These are phyloP conservation scores for Eucalyptus regnans DNA, from an alignment of 345 rosid species.

Conservation along the genomic window DNA sequence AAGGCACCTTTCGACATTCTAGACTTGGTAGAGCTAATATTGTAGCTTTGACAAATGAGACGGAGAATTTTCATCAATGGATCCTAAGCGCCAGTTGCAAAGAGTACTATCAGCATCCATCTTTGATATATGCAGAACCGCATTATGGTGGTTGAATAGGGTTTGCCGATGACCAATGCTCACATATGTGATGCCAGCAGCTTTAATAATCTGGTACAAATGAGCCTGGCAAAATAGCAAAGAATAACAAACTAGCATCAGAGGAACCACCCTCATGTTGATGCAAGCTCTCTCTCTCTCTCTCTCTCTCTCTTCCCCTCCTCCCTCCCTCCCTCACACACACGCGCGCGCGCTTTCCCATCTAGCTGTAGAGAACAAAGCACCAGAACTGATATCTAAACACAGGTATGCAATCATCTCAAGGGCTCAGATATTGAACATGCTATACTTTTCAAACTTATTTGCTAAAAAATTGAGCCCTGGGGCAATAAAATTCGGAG, in stretches of 20 bases:
- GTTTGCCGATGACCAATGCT: conserved; percentile 85
- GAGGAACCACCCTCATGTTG: background rate
- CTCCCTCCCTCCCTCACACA: background rate
- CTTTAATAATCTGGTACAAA: conserved; percentile 59
- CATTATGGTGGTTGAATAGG: conserved; percentile 41
- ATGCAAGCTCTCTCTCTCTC: background rate
- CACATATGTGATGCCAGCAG: conserved; percentile 69
- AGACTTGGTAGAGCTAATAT: background rate
- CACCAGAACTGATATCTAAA: background rate
- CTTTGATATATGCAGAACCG: conserved; percentile 42
- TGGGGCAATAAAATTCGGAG: background rate
- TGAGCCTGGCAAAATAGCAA: conserved; percentile 29
- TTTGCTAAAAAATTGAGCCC: background rate
- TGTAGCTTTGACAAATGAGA: conserved; percentile 13
- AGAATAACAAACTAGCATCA: background rate
- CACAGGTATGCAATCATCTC: background rate
- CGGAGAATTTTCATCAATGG: conserved; percentile 10
- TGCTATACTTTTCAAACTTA: background rate
- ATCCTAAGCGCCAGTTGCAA: conserved; percentile 45
- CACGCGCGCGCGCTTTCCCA: background rate
- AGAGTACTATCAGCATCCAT: conserved; percentile 25
- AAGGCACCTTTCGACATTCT: background rate
- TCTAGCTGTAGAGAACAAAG: background rate
- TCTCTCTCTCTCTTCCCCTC: background rate
- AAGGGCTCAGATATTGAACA: background rate